Evolutionary conservation across 2,329 filamentous ascomycete species (phyloP), one percentile per base, ranked within the genome.

Genomic region (Penicillium italicum): DNA sequence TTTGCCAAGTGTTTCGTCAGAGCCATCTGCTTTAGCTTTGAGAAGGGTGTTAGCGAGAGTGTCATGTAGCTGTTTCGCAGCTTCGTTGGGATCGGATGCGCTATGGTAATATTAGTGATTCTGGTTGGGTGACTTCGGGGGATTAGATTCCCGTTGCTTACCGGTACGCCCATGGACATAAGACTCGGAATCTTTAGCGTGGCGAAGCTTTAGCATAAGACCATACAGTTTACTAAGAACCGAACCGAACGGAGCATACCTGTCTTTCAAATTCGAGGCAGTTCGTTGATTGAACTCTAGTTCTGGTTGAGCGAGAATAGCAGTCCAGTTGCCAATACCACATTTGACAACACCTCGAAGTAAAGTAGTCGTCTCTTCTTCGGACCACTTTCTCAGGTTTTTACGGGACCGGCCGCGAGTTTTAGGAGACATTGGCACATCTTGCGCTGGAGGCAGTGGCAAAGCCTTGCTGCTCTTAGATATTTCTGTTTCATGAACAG

Each of bases 301-400:
- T 33, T 84, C 81, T 16, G 79, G 69, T 60, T 82, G 80, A 3
- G 81, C 75, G 26, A 86, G 67, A 18, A 87, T 86, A 60, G 80
- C 80, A 53, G 84, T 86, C 85, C 85, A 87, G 59, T 79, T 85
- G 3, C 85, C 85, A 57, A 86, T 82, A 1, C 84, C 85, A 62
- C 82, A 85, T 58, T 78, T 80, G 36, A 80, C 77, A 9, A 86
- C 84, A 0, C 85, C 85, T 54, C 78, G 74, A 12, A 86, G 72
- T 26, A 87, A 68, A 59, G 81, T 76, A 28, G 75, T 76, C 0
- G 84, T 86, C 68, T 87, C 85, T 59, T 83, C 74, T n/a, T 85
- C 80, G 1, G 80, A 81, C 85, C 85, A 87, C 61, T 72, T 77
- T 53, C 74, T 69, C 14, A 77, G 54, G 58, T 79, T 81, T 52